Base-by-base conservation (phyloP, 768 basidiomycete species). In the Phaeotremella fagi region DNA sequence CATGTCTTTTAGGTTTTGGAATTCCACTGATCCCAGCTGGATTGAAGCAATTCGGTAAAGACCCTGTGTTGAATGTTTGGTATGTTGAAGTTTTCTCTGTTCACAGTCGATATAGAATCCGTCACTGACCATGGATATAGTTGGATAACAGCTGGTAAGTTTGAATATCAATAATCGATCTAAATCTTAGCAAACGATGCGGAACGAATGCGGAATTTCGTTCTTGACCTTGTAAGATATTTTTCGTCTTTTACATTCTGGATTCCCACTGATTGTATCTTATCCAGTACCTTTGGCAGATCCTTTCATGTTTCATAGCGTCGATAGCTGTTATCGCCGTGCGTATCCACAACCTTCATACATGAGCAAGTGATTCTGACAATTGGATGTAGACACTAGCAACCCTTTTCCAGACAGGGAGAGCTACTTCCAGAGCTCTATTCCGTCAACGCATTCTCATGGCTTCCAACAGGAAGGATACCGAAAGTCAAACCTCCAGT, bases 201-300 rank as follows among this genome's bases (percentile, higher is more conserved):
- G 18, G 6, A 11, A 6, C 11, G 38, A 41, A 41, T 41, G 38
- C 38, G 38, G 18, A 41, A 55, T 23, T 29, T 63, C 16, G 26
- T 63, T 2, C 6, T 45, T 26, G 48, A 45, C 24, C 24, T 45
- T 47, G 54, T 63, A 43, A 55, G 48, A 23, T 26, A 2, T 41
- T 11, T 48, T 15, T 20, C n/a, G n/a, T n/a, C n/a, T n/a, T n/a
- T 6, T 41, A 27, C 31, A 31, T 35, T 44, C 15, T 15, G 9
- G 9, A n/a, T n/a, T n/a, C n/a, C n/a, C n/a, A n/a, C 23, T 18
- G 25, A 20, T 15, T n/a, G 29, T n/a, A n/a, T n/a, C n/a, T 31
- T n/a, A n/a, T n/a, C n/a, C 42, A 61, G 60, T 64, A 64, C 33
- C 49, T 64, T 7, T 57, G 55, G 50, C 59, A 60, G 12, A 50